Evolutionary conservation across 306 rosid genomes (phyloP).

Genomic region (Pyrus communis): DNA sequence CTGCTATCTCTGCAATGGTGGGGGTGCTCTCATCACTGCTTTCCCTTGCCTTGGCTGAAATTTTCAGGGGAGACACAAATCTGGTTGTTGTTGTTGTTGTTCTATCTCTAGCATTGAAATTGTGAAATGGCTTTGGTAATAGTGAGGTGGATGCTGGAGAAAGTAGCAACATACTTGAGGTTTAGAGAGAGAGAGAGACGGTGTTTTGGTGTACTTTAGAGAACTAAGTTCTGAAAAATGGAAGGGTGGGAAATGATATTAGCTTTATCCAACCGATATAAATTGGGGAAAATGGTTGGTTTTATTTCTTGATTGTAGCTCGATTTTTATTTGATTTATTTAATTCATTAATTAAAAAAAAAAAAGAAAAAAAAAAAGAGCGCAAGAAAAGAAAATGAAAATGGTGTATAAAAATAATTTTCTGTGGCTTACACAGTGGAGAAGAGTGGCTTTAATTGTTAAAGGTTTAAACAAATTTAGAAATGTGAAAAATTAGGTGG

Average conservation of each 20-base stretch:
- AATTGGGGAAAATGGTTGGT: too few species aligned
- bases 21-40: conserved; percentile 28
- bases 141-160: conserved; percentile 16
- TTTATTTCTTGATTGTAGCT: too few species aligned
- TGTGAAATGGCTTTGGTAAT: conserved; percentile 2
- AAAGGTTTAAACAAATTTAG: too few species aligned
- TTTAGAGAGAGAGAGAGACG: not conserved
- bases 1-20: conserved; percentile 44
- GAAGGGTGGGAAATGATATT: not conserved
- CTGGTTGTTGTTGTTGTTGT: not conserved
- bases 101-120: not conserved
- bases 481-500: not conserved
- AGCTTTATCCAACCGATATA: not conserved
- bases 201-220: not conserved
- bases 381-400: too few species aligned
- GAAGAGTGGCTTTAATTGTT: not conserved
- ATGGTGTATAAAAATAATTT: too few species aligned
- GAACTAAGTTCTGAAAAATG: not conserved
- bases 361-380: too few species aligned
- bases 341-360: too few species aligned
- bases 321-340: too few species aligned
- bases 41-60: conserved; percentile 57
- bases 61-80: conserved; percentile 18
- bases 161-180: conserved; percentile 36
- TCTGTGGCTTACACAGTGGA: not conserved